Evolutionary conservation across 2,329 filamentous ascomycete species (phyloP).

Genomic region (Dactylellina haptotyla): DNA sequence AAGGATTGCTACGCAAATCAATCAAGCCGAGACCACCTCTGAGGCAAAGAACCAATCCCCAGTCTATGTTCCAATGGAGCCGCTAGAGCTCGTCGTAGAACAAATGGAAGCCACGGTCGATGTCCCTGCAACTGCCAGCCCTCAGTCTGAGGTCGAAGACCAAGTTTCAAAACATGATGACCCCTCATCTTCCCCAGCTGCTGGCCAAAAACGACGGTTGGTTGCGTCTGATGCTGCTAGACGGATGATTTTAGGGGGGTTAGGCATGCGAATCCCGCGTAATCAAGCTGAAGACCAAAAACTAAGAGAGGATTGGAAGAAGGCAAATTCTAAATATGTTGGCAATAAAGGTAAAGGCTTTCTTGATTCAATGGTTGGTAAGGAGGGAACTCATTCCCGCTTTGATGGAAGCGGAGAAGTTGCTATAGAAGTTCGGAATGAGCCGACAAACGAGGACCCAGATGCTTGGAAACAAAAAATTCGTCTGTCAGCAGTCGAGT

Average conservation of each 20-base stretch:
- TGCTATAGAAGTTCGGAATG: slow-evolving; percentile 20
- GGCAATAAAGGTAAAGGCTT: slow-evolving; percentile 52
- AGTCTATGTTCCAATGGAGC: slow-evolving; percentile 40
- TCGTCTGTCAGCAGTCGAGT: slow-evolving; percentile 57
- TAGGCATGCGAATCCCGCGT: slow-evolving; percentile 36
- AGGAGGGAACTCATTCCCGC: slow-evolving; percentile 35
- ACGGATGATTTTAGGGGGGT: slow-evolving; percentile 22
- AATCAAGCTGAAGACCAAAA: slow-evolving; percentile 44
- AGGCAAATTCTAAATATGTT: slow-evolving; percentile 36
- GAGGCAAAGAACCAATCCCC: slow-evolving; percentile 8
- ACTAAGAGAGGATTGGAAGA: slow-evolving; percentile 43
- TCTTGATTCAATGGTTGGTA: slow-evolving; percentile 42
- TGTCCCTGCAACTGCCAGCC: slow-evolving; percentile 9
- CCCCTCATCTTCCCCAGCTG: slow-evolving; percentile 6
- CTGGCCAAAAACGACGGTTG: slow-evolving; percentile 9
- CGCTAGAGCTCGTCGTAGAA: slow-evolving; percentile 29
- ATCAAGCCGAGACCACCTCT: not conserved
- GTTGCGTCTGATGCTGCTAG: slow-evolving; percentile 35
- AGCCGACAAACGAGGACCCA: slow-evolving; percentile 9
- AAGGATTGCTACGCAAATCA: not conserved
- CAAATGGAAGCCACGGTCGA: slow-evolving; percentile 16
- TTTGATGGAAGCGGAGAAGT: slow-evolving; percentile 55
- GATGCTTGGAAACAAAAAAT: slow-evolving; percentile 56
- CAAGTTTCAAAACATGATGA: slow-evolving; percentile 2
- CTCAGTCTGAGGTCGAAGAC: slow-evolving; percentile 1